phyloP scores from a whole-genome alignment of 176 grass and related monocot genomes.

The Lolium perenne region DNA sequence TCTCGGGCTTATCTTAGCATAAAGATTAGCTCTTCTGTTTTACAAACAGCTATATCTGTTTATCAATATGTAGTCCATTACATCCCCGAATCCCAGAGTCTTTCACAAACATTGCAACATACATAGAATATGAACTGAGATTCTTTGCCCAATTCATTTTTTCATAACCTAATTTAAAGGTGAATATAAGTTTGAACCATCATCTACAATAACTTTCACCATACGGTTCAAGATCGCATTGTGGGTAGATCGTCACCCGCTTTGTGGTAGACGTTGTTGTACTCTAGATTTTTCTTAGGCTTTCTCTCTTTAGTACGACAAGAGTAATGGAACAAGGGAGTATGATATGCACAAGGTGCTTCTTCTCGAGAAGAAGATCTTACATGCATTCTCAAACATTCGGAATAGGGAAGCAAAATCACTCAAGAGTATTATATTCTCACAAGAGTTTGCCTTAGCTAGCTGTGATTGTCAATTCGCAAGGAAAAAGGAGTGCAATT shows the following conservation, averaged over 20 bases:
- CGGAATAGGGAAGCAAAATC: background rate
- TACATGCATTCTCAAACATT: background rate
- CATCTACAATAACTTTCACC: background rate
- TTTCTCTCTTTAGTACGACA: background rate
- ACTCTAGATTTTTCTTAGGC: background rate
- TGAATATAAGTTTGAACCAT: background rate
- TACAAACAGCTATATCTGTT: background rate
- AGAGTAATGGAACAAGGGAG: too few relatives aligned
- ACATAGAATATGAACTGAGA: background rate
- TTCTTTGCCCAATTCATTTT: background rate
- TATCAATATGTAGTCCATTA: background rate
- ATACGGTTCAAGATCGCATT: background rate
- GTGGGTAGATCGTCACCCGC: too few relatives aligned
- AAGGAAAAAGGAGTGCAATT: background rate
- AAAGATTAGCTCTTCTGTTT: background rate
- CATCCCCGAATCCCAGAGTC: too few relatives aligned
- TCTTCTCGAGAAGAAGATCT: background rate
- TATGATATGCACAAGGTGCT: background rate
- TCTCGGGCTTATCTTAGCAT: background rate
- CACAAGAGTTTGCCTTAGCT: background rate
- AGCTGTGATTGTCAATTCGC: background rate
- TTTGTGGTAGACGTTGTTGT: background rate
- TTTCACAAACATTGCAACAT: background rate
- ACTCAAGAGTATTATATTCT: background rate
- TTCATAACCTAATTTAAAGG: background rate